Evolutionary conservation across 2,329 filamentous ascomycete species (phyloP).

Genomic region (Penicillium sp.): DNA sequence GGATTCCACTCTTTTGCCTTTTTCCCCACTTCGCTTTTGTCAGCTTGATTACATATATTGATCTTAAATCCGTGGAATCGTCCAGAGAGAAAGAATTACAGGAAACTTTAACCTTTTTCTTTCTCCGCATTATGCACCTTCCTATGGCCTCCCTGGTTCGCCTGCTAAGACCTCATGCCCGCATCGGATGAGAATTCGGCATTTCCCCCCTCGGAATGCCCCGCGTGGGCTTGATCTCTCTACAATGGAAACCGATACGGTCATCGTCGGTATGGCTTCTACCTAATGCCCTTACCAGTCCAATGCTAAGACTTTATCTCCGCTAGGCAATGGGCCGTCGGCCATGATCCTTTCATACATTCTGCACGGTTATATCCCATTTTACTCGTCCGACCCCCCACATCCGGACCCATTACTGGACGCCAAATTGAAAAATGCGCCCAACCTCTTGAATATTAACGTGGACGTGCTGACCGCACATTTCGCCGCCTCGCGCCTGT

Average conservation of each 20-base stretch:
- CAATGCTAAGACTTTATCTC: neutral
- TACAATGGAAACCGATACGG: constrained; percentile 42
- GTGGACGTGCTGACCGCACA: constrained; percentile 55
- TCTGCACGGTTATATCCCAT: constrained; percentile 61
- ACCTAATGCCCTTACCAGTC: no score
- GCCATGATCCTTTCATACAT: constrained; percentile 64
- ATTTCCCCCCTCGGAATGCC: constrained; percentile 29
- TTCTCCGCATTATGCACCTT: constrained; percentile 4
- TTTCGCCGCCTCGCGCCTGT: constrained; percentile 58
- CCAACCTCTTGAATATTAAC: constrained; percentile 51
- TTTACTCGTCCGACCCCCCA: constrained; percentile 51
- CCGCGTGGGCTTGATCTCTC: constrained; percentile 25
- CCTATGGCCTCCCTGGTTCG: constrained; percentile 14
- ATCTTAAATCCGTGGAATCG: neutral
- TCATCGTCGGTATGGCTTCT: constrained; percentile 44
- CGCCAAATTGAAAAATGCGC: constrained; percentile 51
- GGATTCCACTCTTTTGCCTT: neutral
- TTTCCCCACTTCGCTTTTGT: constrained; percentile 25
- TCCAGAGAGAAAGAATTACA: neutral
- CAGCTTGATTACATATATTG: constrained; percentile 29
- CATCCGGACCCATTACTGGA: constrained; percentile 61
- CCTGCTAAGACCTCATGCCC: neutral
- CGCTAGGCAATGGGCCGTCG: constrained; percentile 61
- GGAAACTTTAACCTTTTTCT: neutral
- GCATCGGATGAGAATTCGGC: constrained; percentile 5